Percentiles rank a stretch among this genome's conserved stretches.
Conservation (phyloP, 768 basidiomycete genomes). For the Auricularia cornea region DNA sequence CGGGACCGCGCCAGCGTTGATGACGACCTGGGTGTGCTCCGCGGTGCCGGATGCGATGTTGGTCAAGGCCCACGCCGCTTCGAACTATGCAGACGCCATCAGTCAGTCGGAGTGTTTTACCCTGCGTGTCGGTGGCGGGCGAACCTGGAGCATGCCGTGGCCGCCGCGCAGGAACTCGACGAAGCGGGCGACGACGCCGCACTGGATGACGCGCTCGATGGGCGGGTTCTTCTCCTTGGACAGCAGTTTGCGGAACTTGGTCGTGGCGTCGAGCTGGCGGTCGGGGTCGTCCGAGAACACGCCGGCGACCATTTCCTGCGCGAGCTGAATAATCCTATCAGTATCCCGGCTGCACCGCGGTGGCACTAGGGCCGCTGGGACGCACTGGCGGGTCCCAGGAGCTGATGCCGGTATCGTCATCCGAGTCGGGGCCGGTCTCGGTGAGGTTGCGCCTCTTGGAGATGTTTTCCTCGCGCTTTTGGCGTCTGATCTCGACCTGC, state of each 20-base stretch:
- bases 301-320: conserved; percentile 85
- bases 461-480: conserved; percentile 98
- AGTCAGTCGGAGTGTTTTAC: no score
- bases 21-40: conserved; percentile 97
- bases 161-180: conserved; percentile 84
- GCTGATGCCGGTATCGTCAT: conserved; percentile 72
- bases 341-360: no score
- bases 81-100: conserved; percentile 44
- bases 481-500: conserved; percentile 96
- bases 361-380: no score
- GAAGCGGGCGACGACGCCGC: conserved; percentile 93
- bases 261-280: conserved; percentile 65
- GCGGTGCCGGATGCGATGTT: conserved; percentile 98
- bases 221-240: conserved; percentile 99
- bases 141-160: conserved; percentile 77
- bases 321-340: conserved; percentile 16
- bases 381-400: conserved; percentile 74
- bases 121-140: no score
- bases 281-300: conserved; percentile 82
- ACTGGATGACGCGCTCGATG: conserved; percentile 82
- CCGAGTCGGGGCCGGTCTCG: conserved; percentile 67
- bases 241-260: conserved; percentile 91
- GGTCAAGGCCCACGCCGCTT: conserved; percentile 96
- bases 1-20: conserved; percentile 88
- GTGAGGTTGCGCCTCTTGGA: conserved; percentile 95